A percentile compares a stretch with the other conserved stretches of the same genome.
Evolutionary conservation across 768 basidiomycete genomes (phyloP).

Genomic region (Tremella mesenterica): DNA sequence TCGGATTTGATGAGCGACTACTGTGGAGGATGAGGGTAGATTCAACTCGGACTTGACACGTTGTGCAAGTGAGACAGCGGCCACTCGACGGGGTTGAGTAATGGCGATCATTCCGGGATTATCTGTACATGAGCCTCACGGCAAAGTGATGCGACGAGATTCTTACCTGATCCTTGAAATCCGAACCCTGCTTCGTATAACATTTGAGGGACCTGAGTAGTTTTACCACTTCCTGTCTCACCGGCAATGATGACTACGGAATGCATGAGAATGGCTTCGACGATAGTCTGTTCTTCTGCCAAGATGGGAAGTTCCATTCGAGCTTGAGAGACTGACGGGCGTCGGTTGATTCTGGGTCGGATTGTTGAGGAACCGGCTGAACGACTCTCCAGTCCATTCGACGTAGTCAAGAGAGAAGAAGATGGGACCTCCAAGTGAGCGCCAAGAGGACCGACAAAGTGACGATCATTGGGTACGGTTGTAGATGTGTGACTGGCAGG

Average conservation of each 20-base stretch:
- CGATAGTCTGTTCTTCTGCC: constrained; percentile 85
- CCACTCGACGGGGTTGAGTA: constrained; percentile 94
- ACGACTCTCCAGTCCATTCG: neutral
- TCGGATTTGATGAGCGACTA: constrained; percentile 92
- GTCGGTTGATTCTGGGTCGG: constrained; percentile 52
- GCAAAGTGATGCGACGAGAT: neutral
- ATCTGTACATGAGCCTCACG: constrained; percentile 51
- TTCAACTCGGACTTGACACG: constrained; percentile 92
- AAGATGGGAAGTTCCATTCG: constrained; percentile 77
- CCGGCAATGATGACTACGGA: constrained; percentile 79
- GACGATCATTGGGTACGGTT: no score
- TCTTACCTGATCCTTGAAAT: constrained; percentile 64
- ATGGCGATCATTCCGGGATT: constrained; percentile 97
- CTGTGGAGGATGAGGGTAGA: constrained; percentile 55
- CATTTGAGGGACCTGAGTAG: constrained; percentile 96
- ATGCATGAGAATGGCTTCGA: constrained; percentile 81
- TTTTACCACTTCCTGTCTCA: constrained; percentile 98
- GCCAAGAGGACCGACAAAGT: constrained; percentile 68
- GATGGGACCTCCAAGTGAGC: constrained; percentile 59
- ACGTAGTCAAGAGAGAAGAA: constrained; percentile 50
- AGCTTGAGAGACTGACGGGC: constrained; percentile 63
- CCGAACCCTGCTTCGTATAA: constrained; percentile 97
- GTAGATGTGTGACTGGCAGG: constrained; percentile 40
- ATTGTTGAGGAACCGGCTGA: constrained; percentile 7
- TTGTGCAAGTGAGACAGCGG: constrained; percentile 88